phyloP scores from a whole-genome alignment of 129 eudicot genomes.

The Erigeron canadensis region DNA sequence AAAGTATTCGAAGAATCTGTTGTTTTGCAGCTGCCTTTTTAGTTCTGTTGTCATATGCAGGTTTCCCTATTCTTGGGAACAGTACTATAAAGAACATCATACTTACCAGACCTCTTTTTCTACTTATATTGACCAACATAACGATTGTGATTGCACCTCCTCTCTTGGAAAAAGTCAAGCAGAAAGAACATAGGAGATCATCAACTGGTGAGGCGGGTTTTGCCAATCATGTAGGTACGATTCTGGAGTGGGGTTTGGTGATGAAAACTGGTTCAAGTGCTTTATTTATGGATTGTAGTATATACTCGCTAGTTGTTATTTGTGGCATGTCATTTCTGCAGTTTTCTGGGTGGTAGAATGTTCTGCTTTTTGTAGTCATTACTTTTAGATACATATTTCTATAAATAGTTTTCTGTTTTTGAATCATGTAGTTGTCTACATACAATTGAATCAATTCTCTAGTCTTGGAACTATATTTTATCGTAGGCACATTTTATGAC shows the following conservation, averaged over 20 bases:
- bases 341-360: slow-evolving; percentile 41
- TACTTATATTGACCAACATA: slow-evolving; percentile 67
- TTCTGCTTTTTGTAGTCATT: slow-evolving; percentile 7
- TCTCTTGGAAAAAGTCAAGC: slow-evolving; percentile 39
- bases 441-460: no score
- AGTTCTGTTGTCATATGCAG: slow-evolving; percentile 54
- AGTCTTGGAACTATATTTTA: no score
- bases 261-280: slow-evolving; percentile 54
- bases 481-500: no score
- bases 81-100: slow-evolving; percentile 33
- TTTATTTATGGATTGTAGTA: slow-evolving; percentile 67
- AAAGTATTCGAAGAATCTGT: slow-evolving; percentile 43
- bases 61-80: slow-evolving; percentile 58
- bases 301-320: slow-evolving; percentile 52
- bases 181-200: slow-evolving; percentile 20
- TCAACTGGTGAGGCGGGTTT: slow-evolving; percentile 34
- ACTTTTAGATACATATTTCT: background rate
- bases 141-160: slow-evolving; percentile 47
- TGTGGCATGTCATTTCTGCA: slow-evolving; percentile 55
- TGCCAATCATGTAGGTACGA: slow-evolving; percentile 49
- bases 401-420: background rate
- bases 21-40: slow-evolving; percentile 54
- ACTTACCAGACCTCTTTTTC: slow-evolving; percentile 58
- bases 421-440: background rate
- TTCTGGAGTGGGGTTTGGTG: slow-evolving; percentile 59